Evolutionary conservation across 768 basidiomycete genomes (phyloP).

Genomic region (Lyophyllum decastes): DNA sequence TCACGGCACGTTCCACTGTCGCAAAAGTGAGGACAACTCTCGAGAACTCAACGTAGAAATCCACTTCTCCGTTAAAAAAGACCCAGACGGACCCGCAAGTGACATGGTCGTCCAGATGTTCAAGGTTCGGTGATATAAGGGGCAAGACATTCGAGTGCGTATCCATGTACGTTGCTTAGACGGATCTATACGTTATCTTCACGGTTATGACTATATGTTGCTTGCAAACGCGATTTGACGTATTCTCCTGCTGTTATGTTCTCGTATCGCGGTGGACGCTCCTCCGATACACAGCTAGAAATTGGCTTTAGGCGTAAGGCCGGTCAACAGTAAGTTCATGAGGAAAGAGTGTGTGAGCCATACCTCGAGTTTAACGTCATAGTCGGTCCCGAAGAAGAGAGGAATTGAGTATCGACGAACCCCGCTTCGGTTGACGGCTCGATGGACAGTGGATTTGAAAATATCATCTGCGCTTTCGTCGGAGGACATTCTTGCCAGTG

Average conservation of each 20-base stretch:
- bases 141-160: not conserved
- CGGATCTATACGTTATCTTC: not conserved
- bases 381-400: slow-evolving; percentile 89
- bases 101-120: slow-evolving; percentile 72
- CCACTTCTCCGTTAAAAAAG: slow-evolving; percentile 61
- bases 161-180: not conserved
- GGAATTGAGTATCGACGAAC: slow-evolving; percentile 80
- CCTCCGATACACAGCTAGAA: slow-evolving; percentile 47
- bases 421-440: slow-evolving; percentile 78
- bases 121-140: slow-evolving; percentile 62
- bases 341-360: slow-evolving; percentile 13
- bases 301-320: slow-evolving; percentile 44
- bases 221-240: slow-evolving; percentile 70
- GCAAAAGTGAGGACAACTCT: slow-evolving; percentile 78
- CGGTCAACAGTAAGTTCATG: not conserved
- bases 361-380: slow-evolving; percentile 80
- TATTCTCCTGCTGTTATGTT: slow-evolving; percentile 82
- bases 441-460: slow-evolving; percentile 89
- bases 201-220: slow-evolving; percentile 47
- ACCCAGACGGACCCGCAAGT: slow-evolving; percentile 36
- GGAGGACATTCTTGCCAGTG: not conserved
- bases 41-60: slow-evolving; percentile 92
- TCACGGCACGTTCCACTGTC: slow-evolving; percentile 78
- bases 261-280: slow-evolving; percentile 60
- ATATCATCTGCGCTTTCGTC: slow-evolving; percentile 63